Percentiles rank a stretch among this genome's conserved stretches.
Evolutionary conservation across 495 filamentous ascomycete genomes (phyloP).

Genomic region (Mytilinidion resinicola): DNA sequence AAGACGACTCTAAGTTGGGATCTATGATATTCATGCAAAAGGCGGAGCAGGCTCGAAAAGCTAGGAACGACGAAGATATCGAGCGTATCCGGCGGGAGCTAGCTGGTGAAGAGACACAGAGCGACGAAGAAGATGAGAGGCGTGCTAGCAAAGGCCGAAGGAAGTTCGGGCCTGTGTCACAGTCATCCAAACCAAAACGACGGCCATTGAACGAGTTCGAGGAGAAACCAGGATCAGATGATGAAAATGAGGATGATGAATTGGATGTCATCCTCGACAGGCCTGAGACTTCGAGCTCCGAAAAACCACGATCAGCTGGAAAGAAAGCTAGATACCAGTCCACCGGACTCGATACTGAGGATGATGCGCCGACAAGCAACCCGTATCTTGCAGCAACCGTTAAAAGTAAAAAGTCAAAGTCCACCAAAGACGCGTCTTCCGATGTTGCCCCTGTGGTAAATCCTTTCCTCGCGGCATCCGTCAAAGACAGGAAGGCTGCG

Average conservation of each 20-base stretch:
- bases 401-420: neutral
- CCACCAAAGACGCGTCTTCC: neutral
- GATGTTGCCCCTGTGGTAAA: neutral
- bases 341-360: neutral
- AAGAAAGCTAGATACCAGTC: neutral
- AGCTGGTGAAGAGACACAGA: constrained; percentile 39
- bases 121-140: constrained; percentile 39
- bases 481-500: constrained; percentile 9
- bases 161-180: constrained; percentile 34
- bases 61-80: constrained; percentile 75
- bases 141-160: constrained; percentile 29
- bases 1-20: constrained; percentile 48
- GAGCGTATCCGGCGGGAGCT: constrained; percentile 68
- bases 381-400: neutral
- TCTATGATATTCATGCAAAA: constrained; percentile 90
- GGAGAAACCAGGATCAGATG: constrained; percentile 50
- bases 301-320: neutral
- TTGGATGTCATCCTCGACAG: constrained; percentile 16
- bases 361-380: neutral
- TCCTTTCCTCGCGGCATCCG: constrained; percentile 3
- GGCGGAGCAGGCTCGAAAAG: constrained; percentile 69
- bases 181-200: neutral
- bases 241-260: constrained; percentile 37
- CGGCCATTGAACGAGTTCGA: constrained; percentile 50
- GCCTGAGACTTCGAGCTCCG: neutral